phyloP scores from a whole-genome alignment of 768 basidiomycete species.

The Daedaleopsis nitida region DNA sequence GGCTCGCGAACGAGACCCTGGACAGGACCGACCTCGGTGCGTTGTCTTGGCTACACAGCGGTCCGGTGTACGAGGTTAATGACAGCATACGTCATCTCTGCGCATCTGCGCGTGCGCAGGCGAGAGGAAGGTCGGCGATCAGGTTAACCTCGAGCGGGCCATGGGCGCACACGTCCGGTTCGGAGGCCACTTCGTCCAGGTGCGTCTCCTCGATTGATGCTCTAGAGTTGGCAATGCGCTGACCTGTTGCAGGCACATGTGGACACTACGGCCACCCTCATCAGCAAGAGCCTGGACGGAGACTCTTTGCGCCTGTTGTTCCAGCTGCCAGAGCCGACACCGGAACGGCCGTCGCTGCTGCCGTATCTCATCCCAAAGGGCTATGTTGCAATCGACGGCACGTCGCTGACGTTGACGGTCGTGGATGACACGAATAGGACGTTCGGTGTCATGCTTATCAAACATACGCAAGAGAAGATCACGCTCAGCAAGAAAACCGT shows the following conservation, averaged over 20 bases:
- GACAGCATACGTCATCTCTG: not conserved
- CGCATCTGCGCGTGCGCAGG: conserved; percentile 47
- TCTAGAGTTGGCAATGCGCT: not conserved
- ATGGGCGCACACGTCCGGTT: conserved; percentile 91
- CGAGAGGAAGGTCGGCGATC: conserved; percentile 73
- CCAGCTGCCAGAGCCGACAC: conserved; percentile 64
- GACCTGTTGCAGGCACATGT: conserved; percentile 75
- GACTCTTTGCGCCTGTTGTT: conserved; percentile 88
- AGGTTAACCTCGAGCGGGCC: conserved; percentile 92
- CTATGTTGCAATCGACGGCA: conserved; percentile 91
- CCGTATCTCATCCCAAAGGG: conserved; percentile 92
- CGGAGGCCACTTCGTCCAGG: conserved; percentile 98
- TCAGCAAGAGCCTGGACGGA: conserved; percentile 69
- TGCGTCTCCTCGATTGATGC: conserved; percentile 32
- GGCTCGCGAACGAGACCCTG: conserved; percentile 95
- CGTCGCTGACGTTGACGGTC: conserved; percentile 86
- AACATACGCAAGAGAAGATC: conserved; percentile 89
- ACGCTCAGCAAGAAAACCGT: conserved; percentile 73
- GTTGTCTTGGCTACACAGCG: conserved; percentile 17
- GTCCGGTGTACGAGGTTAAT: not conserved
- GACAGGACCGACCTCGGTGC: conserved; percentile 87
- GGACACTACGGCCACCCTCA: conserved; percentile 82
- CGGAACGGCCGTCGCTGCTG: conserved; percentile 62
- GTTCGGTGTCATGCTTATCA: conserved; percentile 94
- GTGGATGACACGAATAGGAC: conserved; percentile 63